Evolutionary conservation across 2,329 filamentous ascomycete species (phyloP).

Genomic region (Fusarium redolens): DNA sequence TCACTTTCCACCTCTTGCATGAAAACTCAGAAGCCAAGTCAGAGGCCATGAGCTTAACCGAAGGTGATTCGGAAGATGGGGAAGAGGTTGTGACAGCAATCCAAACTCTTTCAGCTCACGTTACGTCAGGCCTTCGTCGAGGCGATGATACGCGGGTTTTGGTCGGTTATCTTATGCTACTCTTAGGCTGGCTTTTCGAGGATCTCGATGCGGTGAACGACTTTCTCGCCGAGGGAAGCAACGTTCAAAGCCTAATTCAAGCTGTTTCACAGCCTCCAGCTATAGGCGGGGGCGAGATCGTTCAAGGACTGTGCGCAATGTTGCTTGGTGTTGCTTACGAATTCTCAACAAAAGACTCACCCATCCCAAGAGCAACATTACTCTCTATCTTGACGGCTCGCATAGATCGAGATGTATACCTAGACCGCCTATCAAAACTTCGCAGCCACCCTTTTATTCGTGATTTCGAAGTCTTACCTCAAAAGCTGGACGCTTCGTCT

Average conservation of each 20-base stretch:
- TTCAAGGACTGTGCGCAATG: constrained; percentile 86
- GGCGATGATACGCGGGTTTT: constrained; percentile 82
- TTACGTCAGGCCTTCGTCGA: constrained; percentile 82
- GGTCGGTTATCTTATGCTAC: constrained; percentile 88
- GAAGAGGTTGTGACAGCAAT: constrained; percentile 97
- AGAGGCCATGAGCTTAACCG: constrained; percentile 82
- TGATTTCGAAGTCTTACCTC: constrained; percentile 88
- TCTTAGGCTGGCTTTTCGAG: constrained; percentile 92
- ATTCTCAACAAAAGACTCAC: constrained; percentile 97
- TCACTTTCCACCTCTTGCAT: constrained; percentile 86
- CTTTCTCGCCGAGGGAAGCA: constrained; percentile 90
- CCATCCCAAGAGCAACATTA: constrained; percentile 82
- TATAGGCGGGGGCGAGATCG: constrained; percentile 71
- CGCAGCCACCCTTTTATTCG: constrained; percentile 82
- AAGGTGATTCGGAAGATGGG: constrained; percentile 87
- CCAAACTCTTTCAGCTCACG: constrained; percentile 85
- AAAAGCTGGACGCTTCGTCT: constrained; percentile 66
- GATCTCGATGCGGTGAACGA: constrained; percentile 92
- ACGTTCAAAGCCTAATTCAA: constrained; percentile 86
- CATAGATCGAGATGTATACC: constrained; percentile 87
- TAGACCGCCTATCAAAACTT: constrained; percentile 82
- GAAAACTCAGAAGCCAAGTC: constrained; percentile 84
- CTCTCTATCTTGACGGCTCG: constrained; percentile 81
- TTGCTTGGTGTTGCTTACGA: constrained; percentile 92
- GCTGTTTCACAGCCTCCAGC: constrained; percentile 70